These are phyloP conservation scores for Exserohilum turcica DNA, from an alignment of 2,329 filamentous ascomycete genomes.

Conservation along the genomic window DNA sequence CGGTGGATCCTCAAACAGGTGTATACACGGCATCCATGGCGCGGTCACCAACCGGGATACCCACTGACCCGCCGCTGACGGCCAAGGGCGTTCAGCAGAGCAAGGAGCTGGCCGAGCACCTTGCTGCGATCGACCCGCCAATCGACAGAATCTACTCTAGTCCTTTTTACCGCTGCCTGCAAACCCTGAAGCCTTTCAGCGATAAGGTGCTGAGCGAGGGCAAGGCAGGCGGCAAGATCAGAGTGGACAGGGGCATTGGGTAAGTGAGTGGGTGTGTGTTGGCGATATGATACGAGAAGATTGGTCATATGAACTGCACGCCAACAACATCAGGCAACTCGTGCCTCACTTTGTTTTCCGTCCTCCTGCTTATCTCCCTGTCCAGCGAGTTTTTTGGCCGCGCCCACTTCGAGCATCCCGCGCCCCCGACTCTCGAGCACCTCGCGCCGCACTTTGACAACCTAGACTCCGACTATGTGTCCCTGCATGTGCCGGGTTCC, in stretches of 20 bases:
- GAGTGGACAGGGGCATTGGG: constrained; percentile 60
- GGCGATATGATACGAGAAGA: not conserved
- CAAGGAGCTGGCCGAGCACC: constrained; percentile 71
- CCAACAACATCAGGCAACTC: too few relatives aligned
- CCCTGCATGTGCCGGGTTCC: constrained; percentile 69
- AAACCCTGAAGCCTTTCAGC: constrained; percentile 47
- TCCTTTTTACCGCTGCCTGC: constrained; percentile 51
- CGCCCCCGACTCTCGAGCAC: constrained; percentile 67
- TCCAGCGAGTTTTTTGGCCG: constrained; percentile 82
- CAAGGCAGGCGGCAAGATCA: constrained; percentile 49
- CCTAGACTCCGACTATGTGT: constrained; percentile 62
- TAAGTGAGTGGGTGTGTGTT: too few relatives aligned
- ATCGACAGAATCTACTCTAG: constrained; percentile 74
- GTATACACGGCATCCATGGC: constrained; percentile 70
- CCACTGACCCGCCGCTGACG: constrained; percentile 85
- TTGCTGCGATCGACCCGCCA: constrained; percentile 66
- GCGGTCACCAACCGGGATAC: constrained; percentile 80
- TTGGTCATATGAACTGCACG: too few relatives aligned
- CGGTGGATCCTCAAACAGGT: constrained; percentile 79
- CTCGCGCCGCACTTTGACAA: constrained; percentile 71
- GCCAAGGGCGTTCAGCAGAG: constrained; percentile 86
- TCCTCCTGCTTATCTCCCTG: not conserved
- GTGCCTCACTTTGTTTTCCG: too few relatives aligned
- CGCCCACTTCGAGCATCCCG: constrained; percentile 83
- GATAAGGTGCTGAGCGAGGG: constrained; percentile 41